Evolutionary conservation across 441 rosid species (phyloP).

Genomic region (Mallotus repandus): DNA sequence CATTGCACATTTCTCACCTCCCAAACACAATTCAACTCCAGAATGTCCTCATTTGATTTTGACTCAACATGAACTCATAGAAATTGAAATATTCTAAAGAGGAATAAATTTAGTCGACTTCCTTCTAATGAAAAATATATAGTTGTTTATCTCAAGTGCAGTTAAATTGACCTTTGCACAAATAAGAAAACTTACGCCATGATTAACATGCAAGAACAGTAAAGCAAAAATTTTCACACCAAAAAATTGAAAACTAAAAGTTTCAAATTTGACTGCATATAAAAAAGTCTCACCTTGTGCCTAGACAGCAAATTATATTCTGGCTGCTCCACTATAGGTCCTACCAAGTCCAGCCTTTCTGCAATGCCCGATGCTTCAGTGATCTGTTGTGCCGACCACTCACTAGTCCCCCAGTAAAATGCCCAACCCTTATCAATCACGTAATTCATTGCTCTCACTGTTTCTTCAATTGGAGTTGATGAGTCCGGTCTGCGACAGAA

Average conservation of each 20-base stretch:
- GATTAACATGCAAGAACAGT: background rate
- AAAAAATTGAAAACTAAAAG: background rate
- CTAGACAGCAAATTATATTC: slow-evolving; percentile 86
- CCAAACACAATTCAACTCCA: slow-evolving; percentile 7
- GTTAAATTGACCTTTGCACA: no score
- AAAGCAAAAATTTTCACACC: background rate
- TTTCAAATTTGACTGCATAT: background rate
- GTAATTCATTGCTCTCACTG: slow-evolving; percentile 90
- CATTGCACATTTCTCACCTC: background rate
- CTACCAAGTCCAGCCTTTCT: slow-evolving; percentile 77
- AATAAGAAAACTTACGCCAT: no score
- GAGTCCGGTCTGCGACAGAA: slow-evolving; percentile 66
- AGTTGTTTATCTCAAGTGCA: no score
- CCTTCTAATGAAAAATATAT: background rate
- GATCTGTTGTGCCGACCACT: slow-evolving; percentile 95
- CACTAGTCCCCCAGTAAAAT: slow-evolving; percentile 98
- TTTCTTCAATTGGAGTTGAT: slow-evolving; percentile 88
- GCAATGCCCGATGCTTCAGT: slow-evolving; percentile 98
- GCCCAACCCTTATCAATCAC: slow-evolving; percentile 98
- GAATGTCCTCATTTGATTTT: background rate
- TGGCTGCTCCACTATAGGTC: slow-evolving; percentile 93
- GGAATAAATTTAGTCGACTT: background rate
- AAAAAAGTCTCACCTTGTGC: slow-evolving; percentile 58
- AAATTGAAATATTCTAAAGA: background rate
- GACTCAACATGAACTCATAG: background rate